A percentile compares a stretch with the other conserved stretches of the same genome.
phyloP scores from a whole-genome alignment of 106 monocot species.

The Chionographis japonica region DNA sequence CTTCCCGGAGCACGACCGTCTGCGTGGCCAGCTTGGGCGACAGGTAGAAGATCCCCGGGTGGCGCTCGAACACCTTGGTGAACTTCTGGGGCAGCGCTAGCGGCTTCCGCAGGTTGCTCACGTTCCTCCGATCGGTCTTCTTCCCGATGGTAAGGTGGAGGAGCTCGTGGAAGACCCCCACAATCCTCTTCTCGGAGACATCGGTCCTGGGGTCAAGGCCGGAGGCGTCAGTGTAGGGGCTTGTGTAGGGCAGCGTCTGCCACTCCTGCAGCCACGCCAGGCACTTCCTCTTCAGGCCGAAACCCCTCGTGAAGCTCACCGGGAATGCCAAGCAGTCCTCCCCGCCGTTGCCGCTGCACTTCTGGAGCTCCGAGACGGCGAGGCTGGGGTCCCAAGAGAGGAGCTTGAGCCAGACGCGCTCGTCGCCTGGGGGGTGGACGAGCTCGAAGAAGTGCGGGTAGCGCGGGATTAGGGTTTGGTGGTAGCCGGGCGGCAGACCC shows the following conservation, averaged over 20 bases:
- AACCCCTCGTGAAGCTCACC: conserved; percentile 65
- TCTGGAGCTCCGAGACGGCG: conserved; percentile 58
- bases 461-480: conserved; percentile 28
- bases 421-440: conserved; percentile 20
- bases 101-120: conserved; percentile 61
- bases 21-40: conserved; percentile 71
- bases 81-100: conserved; percentile 78
- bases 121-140: conserved; percentile 70
- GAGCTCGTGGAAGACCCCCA: conserved; percentile 88
- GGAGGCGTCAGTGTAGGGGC: conserved; percentile 51
- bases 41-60: conserved; percentile 90
- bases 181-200: conserved; percentile 79
- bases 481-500: conserved; percentile 55
- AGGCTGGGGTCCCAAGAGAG: conserved; percentile 44
- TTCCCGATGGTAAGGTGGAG: conserved; percentile 70
- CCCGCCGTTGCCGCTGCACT: neutral
- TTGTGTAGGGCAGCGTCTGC: conserved; percentile 75
- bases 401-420: conserved; percentile 56
- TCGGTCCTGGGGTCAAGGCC: conserved; percentile 72
- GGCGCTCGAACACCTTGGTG: conserved; percentile 87
- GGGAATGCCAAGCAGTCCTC: conserved; percentile 45
- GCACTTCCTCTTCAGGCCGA: conserved; percentile 61
- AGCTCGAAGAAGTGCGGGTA: conserved; percentile 42
- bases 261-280: conserved; percentile 73
- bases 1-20: conserved; percentile 87